Evolutionary conservation across 176 grass and related monocot species (phyloP).

Genomic region (Oryza nivara): DNA sequence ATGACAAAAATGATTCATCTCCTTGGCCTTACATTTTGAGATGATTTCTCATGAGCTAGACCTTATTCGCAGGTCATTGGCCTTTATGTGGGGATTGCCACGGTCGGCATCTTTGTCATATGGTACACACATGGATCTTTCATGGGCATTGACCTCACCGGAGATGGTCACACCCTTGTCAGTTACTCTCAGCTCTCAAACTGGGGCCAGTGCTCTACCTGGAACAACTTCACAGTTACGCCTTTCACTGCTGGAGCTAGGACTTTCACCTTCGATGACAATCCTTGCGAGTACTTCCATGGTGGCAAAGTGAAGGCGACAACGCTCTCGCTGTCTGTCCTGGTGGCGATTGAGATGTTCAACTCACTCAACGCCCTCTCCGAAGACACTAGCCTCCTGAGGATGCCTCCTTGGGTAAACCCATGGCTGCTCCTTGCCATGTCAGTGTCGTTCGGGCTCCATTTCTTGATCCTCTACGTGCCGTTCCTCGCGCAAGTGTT

Average conservation of each 20-base stretch:
- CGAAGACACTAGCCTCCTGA: slow-evolving; percentile 85
- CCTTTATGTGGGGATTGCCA: slow-evolving; percentile 80
- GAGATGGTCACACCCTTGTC: slow-evolving; percentile 89
- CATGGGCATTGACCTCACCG: slow-evolving; percentile 89
- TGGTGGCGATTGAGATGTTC: slow-evolving; percentile 98
- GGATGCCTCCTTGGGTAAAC: slow-evolving; percentile 96
- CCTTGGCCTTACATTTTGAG: not conserved
- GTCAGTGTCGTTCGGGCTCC: slow-evolving; percentile 85
- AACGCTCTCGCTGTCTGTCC: slow-evolving; percentile 76
- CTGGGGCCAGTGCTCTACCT: slow-evolving; percentile 86
- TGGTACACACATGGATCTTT: slow-evolving; percentile 97
- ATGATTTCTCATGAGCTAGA: not conserved
- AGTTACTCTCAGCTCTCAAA: slow-evolving; percentile 90
- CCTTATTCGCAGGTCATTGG: slow-evolving; percentile 59
- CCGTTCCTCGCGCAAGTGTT: slow-evolving; percentile 81
- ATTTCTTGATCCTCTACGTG: slow-evolving; percentile 93
- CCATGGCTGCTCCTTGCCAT: slow-evolving; percentile 87
- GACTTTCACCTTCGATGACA: slow-evolving; percentile 69
- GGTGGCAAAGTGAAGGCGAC: slow-evolving; percentile 94
- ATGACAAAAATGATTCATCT: not conserved
- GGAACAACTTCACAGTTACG: slow-evolving; percentile 68
- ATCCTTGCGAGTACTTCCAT: slow-evolving; percentile 87
- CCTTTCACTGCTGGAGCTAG: slow-evolving; percentile 81
- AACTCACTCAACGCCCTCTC: slow-evolving; percentile 94
- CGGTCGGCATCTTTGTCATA: slow-evolving; percentile 91